A percentile compares a stretch with the other conserved stretches of the same genome.
Conservation (phyloP, 768 basidiomycete genomes). For the Mycena galopus region DNA sequence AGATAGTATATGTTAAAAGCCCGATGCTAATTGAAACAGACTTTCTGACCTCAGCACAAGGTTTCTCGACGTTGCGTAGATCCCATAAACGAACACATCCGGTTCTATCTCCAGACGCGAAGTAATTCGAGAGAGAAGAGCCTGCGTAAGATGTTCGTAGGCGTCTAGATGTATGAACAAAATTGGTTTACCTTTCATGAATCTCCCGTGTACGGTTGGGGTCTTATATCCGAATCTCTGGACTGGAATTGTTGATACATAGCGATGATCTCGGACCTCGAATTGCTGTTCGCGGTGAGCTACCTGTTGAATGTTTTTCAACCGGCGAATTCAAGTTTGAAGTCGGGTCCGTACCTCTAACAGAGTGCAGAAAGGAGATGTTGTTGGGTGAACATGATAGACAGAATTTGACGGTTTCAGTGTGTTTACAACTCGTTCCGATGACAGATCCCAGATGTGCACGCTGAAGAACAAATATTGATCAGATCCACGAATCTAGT, state of each 20-base stretch:
- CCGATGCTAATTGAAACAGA: not conserved
- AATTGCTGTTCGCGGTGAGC: conserved; percentile 65
- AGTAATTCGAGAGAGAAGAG: conserved; percentile 44
- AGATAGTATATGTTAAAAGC: not conserved
- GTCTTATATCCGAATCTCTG: conserved; percentile 60
- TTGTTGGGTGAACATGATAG: conserved; percentile 56
- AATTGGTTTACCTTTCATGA: conserved; percentile 55
- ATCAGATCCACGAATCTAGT: not conserved
- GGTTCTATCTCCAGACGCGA: conserved; percentile 58
- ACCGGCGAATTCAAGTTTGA: conserved; percentile 5
- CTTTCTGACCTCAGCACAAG: conserved; percentile 40
- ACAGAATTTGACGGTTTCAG: conserved; percentile 58
- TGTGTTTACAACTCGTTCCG: conserved; percentile 56
- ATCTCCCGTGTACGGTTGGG: conserved; percentile 56
- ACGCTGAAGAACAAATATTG: conserved; percentile 40
- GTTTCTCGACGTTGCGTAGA: conserved; percentile 51
- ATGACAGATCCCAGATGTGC: conserved; percentile 60
- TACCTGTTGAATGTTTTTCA: conserved; percentile 47
- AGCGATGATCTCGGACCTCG: conserved; percentile 63
- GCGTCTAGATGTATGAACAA: not conserved
- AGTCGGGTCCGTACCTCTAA: conserved; percentile 53
- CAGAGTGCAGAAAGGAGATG: conserved; percentile 55
- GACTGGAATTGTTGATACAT: conserved; percentile 50
- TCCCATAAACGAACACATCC: conserved; percentile 64
- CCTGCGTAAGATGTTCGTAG: conserved; percentile 1